Evolutionary conservation across 1,139 yeast species (phyloP).

Genomic region (Groenewaldozyma auringiensis): DNA sequence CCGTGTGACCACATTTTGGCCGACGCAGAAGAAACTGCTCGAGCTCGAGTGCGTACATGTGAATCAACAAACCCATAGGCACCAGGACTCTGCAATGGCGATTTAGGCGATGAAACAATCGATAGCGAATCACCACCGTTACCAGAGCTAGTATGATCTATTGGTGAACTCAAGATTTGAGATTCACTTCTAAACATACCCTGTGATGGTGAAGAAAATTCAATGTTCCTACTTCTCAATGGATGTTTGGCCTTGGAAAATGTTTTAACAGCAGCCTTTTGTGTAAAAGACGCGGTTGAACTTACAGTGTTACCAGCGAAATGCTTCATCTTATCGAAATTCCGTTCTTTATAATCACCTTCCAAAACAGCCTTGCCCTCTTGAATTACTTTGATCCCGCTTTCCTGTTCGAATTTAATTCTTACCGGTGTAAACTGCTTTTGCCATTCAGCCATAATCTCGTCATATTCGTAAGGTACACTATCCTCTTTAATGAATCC

Average conservation of each 20-base stretch:
- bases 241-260: slow-evolving; percentile 16
- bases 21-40: slow-evolving; percentile 23
- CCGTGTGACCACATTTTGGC: slow-evolving; percentile 21
- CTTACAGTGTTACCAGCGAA: slow-evolving; percentile 16
- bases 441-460: slow-evolving; percentile 26
- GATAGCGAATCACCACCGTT: slow-evolving; percentile 5
- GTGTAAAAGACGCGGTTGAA: slow-evolving; percentile 16
- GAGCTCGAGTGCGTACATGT: slow-evolving; percentile 14
- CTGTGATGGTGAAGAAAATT: slow-evolving; percentile 21
- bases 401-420: slow-evolving; percentile 26
- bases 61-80: not conserved
- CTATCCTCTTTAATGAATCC: slow-evolving; percentile 17
- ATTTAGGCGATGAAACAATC: slow-evolving; percentile 5
- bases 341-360: slow-evolving; percentile 18
- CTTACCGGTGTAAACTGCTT: slow-evolving; percentile 18
- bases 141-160: slow-evolving; percentile 1
- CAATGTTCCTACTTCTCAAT: slow-evolving; percentile 15
- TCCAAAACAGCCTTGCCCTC: slow-evolving; percentile 28
- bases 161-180: slow-evolving; percentile 15
- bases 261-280: slow-evolving; percentile 8
- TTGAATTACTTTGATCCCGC: slow-evolving; percentile 23
- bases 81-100: slow-evolving; percentile 4
- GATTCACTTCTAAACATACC: slow-evolving; percentile 26
- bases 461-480: slow-evolving; percentile 11
- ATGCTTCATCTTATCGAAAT: slow-evolving; percentile 19